A percentile compares a stretch with the other conserved stretches of the same genome.
These are phyloP conservation scores for Xylariales sp. DNA, from an alignment of 2,329 filamentous ascomycete species.

Conservation along the genomic window DNA sequence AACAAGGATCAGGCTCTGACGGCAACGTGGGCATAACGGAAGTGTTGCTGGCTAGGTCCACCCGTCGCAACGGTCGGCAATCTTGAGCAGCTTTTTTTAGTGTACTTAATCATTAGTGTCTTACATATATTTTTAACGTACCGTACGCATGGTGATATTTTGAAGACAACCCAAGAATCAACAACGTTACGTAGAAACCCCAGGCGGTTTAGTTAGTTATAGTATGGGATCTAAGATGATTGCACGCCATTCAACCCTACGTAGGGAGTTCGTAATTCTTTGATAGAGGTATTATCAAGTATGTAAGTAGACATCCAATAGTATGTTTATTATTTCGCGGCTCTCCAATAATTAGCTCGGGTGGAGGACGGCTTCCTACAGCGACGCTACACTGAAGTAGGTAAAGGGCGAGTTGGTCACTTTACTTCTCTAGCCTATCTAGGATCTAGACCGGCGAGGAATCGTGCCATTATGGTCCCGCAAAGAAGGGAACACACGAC, in stretches of 20 bases:
- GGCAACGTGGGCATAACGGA: conserved; percentile 23
- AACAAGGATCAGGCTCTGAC: conserved; percentile 25
- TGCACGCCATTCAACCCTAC: not conserved
- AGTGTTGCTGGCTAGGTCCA: conserved; percentile 1
- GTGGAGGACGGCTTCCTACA: not conserved
- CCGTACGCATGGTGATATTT: too few relatives aligned
- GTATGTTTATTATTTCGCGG: too few relatives aligned
- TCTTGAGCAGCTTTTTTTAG: not conserved
- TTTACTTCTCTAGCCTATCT: conserved; percentile 1
- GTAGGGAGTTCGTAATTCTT: too few relatives aligned
- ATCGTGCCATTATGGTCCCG: not conserved
- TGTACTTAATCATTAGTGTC: not conserved
- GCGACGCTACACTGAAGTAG: not conserved
- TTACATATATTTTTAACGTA: too few relatives aligned
- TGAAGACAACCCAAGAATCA: too few relatives aligned
- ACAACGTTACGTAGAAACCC: too few relatives aligned
- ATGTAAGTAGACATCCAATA: too few relatives aligned
- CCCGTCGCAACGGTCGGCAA: conserved; percentile 3
- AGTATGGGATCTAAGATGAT: not conserved
- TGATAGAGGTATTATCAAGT: too few relatives aligned
- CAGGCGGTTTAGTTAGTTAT: too few relatives aligned
- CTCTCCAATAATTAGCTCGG: too few relatives aligned
- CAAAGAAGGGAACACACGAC: not conserved
- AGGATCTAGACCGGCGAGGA: conserved; percentile 15
- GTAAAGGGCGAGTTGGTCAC: not conserved